Conservation (phyloP, 1,139 yeast genomes). For the Zygosaccharomyces sapae region DNA sequence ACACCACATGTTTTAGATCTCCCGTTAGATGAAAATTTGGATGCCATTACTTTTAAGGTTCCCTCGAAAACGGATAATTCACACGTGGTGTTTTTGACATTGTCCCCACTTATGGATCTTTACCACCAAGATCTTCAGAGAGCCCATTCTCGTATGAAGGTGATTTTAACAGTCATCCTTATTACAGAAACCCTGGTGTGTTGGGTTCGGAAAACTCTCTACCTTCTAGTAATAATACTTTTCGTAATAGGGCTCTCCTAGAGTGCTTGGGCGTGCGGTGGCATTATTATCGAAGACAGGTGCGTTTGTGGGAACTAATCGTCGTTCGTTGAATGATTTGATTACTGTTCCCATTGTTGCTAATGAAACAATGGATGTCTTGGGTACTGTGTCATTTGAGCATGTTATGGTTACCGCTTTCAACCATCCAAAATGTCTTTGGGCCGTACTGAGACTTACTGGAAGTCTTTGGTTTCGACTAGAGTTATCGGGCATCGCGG, state of each 20-base stretch:
- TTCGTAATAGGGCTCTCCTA: constrained; percentile 29
- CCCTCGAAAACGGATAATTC: constrained; percentile 48
- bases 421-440: constrained; percentile 66
- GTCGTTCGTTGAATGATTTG: constrained; percentile 62
- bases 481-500: constrained; percentile 97
- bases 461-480: constrained; percentile 87
- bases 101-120: constrained; percentile 81
- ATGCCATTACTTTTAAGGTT: constrained; percentile 75
- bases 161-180: constrained; percentile 1
- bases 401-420: constrained; percentile 70
- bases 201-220: constrained; percentile 10
- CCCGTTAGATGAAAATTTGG: constrained; percentile 83
- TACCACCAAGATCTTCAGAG: constrained; percentile 16
- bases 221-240: constrained; percentile 5
- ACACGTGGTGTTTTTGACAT: constrained; percentile 75
- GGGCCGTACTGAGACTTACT: constrained; percentile 66
- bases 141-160: background rate
- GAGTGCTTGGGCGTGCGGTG: constrained; percentile 79
- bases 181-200: constrained; percentile 3
- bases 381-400: constrained; percentile 78
- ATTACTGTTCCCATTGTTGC: constrained; percentile 79
- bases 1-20: constrained; percentile 72
- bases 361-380: constrained; percentile 61
- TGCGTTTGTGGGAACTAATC: constrained; percentile 66
- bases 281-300: constrained; percentile 63